Conservation (phyloP, 2,329 filamentous ascomycete species). For the Clarireedia monteithiana region DNA sequence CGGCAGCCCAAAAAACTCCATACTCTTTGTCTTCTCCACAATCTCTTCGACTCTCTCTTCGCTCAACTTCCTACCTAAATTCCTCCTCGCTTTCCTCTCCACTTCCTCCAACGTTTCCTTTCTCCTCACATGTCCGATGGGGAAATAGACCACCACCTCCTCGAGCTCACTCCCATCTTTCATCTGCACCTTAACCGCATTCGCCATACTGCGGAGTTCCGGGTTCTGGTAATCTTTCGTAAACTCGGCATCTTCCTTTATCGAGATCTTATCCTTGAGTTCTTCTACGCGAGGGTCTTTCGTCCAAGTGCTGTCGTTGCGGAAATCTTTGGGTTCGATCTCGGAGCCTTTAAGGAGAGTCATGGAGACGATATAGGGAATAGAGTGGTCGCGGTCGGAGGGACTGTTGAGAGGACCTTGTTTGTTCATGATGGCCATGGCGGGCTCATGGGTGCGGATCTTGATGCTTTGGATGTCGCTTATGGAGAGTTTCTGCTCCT, state of each 20-base stretch:
- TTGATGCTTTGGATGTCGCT: slow-evolving; percentile 23
- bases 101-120: slow-evolving; percentile 17
- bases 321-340: slow-evolving; percentile 6
- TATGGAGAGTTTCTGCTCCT: slow-evolving; percentile 10
- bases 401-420: slow-evolving; percentile 22
- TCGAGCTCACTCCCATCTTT: slow-evolving; percentile 19
- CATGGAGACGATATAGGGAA: slow-evolving; percentile 31
- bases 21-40: slow-evolving; percentile 2
- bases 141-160: slow-evolving; percentile 33
- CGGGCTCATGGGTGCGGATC: slow-evolving; percentile 27
- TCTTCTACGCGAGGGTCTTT: background rate
- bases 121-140: slow-evolving; percentile 22
- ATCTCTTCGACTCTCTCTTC: slow-evolving; percentile 13
- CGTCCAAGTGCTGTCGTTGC: slow-evolving; percentile 3
- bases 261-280: slow-evolving; percentile 23
- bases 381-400: slow-evolving; percentile 32
- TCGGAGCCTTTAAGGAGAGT: slow-evolving; percentile 27
- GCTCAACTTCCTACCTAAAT: slow-evolving; percentile 17
- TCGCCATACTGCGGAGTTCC: slow-evolving; percentile 24
- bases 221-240: slow-evolving; percentile 28
- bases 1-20: slow-evolving; percentile 6
- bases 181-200: slow-evolving; percentile 25
- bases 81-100: slow-evolving; percentile 19
- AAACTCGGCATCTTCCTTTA: slow-evolving; percentile 25
- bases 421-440: slow-evolving; percentile 30